Base-by-base conservation (phyloP, 208 protist species). In the Leishmania turanica region DNA sequence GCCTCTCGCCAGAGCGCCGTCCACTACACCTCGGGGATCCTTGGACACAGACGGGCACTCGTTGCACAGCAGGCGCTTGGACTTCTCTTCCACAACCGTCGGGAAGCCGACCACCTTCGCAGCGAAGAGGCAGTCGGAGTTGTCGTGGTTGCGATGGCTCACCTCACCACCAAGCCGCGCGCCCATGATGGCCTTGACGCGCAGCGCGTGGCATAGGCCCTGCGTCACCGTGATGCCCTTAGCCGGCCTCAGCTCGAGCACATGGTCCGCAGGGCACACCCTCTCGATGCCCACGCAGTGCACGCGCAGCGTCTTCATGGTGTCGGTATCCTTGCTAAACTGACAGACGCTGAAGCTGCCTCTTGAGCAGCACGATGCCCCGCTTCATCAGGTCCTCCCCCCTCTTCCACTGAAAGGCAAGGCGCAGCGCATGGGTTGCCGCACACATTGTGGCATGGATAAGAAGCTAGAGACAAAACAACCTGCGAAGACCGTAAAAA, bases 201-300 rank as follows among this genome's bases (percentile, higher is more conserved):
- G 34, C 56, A 80, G 80, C 68, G 77, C 62, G 51, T 84, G 80
- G 68, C 76, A 84, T 62, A 51, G 37, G 53, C 80, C 56, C 47
- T 56, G 75, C 80, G 77, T 80, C 75, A 77, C 76, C 40, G 80
- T 84, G 80, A 79, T 73, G 69, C 80, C 66, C 68, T 84, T 54
- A 47, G 68, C 66, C 5, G 75, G 75, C 80, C 77, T 69, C 47
- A 72, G 80, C 75, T 79, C 27, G 54, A 79, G 80, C 34, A 84
- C 75, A 58, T 72, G 60, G 21, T 75, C 75, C 0, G 69, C 80
- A 40, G 47, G 71, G 56, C 79, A 77, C 19, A 75, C 73, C 51
- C 71, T 76, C n/a, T 75, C 49, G 53, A 77, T 42, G 70, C 80
- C 58, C n/a, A 79, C 75, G 58, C 80, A 84, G 56, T 64, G 75